phyloP scores from a whole-genome alignment of 768 basidiomycete species.

The Mycena amicta region DNA sequence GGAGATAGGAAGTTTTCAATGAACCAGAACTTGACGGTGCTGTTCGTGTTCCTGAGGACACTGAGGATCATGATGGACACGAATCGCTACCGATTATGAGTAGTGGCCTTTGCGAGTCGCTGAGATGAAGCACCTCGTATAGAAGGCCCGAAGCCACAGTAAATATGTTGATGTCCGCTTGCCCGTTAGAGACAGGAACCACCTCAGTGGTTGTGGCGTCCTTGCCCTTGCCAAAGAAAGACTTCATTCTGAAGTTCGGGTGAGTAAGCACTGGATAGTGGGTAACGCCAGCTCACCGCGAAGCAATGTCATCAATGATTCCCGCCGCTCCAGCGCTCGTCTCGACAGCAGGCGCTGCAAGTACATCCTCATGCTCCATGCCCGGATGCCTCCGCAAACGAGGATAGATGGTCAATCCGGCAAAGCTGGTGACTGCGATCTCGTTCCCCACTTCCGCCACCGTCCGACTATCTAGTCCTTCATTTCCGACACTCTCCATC shows the following conservation, averaged over 20 bases:
- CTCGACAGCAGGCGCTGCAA: conserved; percentile 48
- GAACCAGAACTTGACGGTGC: conserved; percentile 99
- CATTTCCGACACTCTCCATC: conserved; percentile 85
- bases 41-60: conserved; percentile 91
- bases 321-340: conserved; percentile 32
- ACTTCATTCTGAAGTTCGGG: conserved; percentile 43
- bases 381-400: conserved; percentile 69
- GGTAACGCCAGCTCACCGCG: conserved; percentile 42
- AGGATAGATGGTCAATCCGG: conserved; percentile 88
- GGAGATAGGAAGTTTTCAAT: conserved; percentile 99
- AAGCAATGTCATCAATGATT: conserved; percentile 50
- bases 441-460: conserved; percentile 71
- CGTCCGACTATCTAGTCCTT: conserved; percentile 82
- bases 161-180: conserved; percentile 98
- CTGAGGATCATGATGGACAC: conserved; percentile 98
- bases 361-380: conserved; percentile 81
- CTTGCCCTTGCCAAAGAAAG: conserved; percentile 43
- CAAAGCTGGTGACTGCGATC: conserved; percentile 85
- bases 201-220: conserved; percentile 24
- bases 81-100: conserved; percentile 67
- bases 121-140: conserved; percentile 70
- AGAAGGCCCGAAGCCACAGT: conserved; percentile 96
- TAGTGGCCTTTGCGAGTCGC: conserved; percentile 1
- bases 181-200: conserved; percentile 35
- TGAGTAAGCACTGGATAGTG: conserved; percentile 19